Base-by-base conservation (phyloP, 2,329 filamentous ascomycete genomes). In the Scedosporium aurantiacum region DNA sequence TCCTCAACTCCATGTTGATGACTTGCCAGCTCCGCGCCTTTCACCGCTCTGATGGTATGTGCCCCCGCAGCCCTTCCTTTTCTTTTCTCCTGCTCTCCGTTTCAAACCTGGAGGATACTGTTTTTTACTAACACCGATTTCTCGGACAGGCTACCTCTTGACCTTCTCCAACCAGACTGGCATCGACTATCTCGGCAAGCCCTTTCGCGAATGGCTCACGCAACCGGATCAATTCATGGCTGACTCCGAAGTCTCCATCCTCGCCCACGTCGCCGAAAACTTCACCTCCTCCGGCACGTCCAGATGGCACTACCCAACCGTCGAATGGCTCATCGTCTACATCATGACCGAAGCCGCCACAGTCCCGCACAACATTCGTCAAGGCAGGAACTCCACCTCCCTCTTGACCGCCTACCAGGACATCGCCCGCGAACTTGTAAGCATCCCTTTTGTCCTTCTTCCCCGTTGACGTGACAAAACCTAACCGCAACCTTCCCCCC, bases 131-230 rank as follows among this genome's bases (percentile, higher is more conserved):
- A 58, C 32, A 37, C 45, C 41, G 5, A 4, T 57, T 40, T 23
- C 21, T 40, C 54, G 45, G n/a, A 12, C 40, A 61, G 59, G 59
- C 52, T 61, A 45, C 52, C 47, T 61, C 40, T 54, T 61, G 23
- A 61, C 59, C 1, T 61, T 61, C 37, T 40, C 50, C 74, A 69
- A 2, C 76, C 75, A 0, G 70, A 76, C 2, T 73, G 74, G 77
- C 71, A 2, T 79, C 77, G 55, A 77, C 72, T 1, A 72, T 69
- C 2, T 76, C 78, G 3, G 76, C 72, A 8, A 84, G 68, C n/a
- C 76, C 67, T 82, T 83, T 18, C 50, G 7, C 3, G 52, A 61
- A 7, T 61, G 59, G 59, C 59, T 61, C 50, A 12, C 47, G 10
- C 50, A 61, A 16, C 50, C 52, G 12, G 59, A 61, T 23, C 32